Percentiles rank a stretch among this genome's conserved stretches.
These are phyloP conservation scores for Pseudopithomyces maydicus DNA, from an alignment of 2,329 filamentous ascomycete species.

Conservation along the genomic window DNA sequence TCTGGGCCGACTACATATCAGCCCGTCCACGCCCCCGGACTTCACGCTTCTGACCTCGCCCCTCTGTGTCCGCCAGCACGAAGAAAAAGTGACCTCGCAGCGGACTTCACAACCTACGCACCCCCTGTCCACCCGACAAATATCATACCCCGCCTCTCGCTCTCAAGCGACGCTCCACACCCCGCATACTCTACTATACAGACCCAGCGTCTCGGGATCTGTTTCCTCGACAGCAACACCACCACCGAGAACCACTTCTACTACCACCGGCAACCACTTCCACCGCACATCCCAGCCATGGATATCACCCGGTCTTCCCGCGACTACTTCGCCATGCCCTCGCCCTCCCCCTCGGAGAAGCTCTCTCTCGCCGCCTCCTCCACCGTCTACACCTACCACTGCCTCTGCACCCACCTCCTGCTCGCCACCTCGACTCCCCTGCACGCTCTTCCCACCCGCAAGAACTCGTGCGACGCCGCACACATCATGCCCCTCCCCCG, in stretches of 20 bases:
- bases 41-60: not conserved
- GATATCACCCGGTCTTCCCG: constrained; percentile 38
- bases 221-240: constrained; percentile 6
- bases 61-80: not conserved
- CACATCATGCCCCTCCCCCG: constrained; percentile 62
- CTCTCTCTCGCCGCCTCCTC: constrained; percentile 40
- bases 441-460: constrained; percentile 57
- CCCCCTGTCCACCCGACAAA: not conserved
- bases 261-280: no score
- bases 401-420: constrained; percentile 69
- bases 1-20: not conserved
- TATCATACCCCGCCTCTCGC: not conserved
- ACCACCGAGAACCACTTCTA: not conserved
- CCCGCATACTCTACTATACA: not conserved
- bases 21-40: not conserved
- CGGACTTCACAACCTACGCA: not conserved
- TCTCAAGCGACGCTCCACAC: not conserved
- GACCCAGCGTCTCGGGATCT: not conserved
- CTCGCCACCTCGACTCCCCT: constrained; percentile 64
- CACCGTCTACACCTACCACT: constrained; percentile 62
- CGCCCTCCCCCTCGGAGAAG: constrained; percentile 34
- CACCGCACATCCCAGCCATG: constrained; percentile 19
- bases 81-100: constrained; percentile 1
- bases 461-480: constrained; percentile 56
- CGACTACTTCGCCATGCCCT: constrained; percentile 40